Base-by-base conservation (phyloP, 192 early-diverging fungal genomes). In the Backusella tuberculispora region DNA sequence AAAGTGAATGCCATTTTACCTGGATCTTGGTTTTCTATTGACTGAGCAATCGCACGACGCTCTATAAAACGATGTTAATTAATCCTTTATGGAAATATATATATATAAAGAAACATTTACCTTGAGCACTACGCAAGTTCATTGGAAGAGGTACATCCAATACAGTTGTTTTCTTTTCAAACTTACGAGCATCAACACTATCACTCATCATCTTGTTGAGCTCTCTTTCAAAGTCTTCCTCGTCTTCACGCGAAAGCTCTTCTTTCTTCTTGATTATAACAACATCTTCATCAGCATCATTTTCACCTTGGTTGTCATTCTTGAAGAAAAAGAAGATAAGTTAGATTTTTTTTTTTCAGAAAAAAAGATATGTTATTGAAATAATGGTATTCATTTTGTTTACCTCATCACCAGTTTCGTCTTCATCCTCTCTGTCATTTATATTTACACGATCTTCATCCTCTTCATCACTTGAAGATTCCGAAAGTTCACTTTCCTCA, bases 121-220 rank as follows among this genome's bases (percentile, higher is more conserved):
- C 80, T 82, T 79, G 81, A 73, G 83, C 81, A 37, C 83, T 88
- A 42, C 86, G 78, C 66, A 90, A 83, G 46, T 89, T 83, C 80
- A 94, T 88, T 21, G 97, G 97, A 63, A 99, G 93, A 10, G 95
- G 88, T 19, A 95, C 92, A 80, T 99, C 97, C 48, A 99, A 90
- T 65, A 89, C 90, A 2, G 88, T 75, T 6, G 87, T 73, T 68
- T 94, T 95, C n/a, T 91, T 82, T 67, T 94, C 93, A 80, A 84
- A 85, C 80, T 94, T 93, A 38, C 95, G 91, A 12, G 90, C 84
- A 44, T 97, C 97, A 50, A 94, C 75, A 53, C 92, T 95, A 67
- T 98, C 97, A n/a, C 88, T 88, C 89, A 98, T 92, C 83, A 98
- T 92, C 77, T 89, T 89, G 76, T 89, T 92, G 67, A 95, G 95